Base-by-base conservation (phyloP, 371 early-diverging fungal species). In the Funneliformis caledonium region DNA sequence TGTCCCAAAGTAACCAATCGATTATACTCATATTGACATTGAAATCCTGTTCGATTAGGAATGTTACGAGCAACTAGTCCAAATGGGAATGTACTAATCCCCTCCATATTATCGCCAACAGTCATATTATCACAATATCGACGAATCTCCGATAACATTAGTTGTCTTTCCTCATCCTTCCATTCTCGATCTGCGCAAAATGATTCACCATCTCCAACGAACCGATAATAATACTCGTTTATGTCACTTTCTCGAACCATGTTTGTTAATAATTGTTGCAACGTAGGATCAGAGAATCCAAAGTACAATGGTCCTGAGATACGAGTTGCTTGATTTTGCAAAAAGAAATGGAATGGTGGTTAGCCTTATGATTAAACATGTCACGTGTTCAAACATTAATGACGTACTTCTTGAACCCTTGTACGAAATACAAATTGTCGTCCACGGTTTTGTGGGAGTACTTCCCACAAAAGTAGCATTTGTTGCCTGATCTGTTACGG, bases 31-130 rank as follows among this genome's bases (percentile, higher is more conserved):
- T 37, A 65, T 26, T 65, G 67, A 65, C 67, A 65, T 65, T 65
- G 67, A 65, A 65, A 65, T 65, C 67, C 67, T 14, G 67, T 65
- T 65, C 67, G 8, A 65, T 65, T 65, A 14, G 67, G 42, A 65
- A 65, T 31, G 16, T 65, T 65, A 65, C 67, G 67, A 10, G 67
- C 33, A 33, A 65, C 67, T 65, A 65, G 9, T 6, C 67, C 67
- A 65, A 65, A 65, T 33, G 67, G 67, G 33, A 65, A 65, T 14
- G 8, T 33, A 10, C 14, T 5, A 16, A 19, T 19, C 16, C 19
- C 56, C 19, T 56, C 56, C 31, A 14, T 37, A 10, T 31, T 65
- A 65, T 65, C 67, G 14, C 37, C 31, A 65, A 33, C 37, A 33
- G 67, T 4, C n/a, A 37, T 26, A 31, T 8, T 31, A 12, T 31